Base-by-base conservation (phyloP, 176 grass and related monocot species). In the Carex myosuroides region DNA sequence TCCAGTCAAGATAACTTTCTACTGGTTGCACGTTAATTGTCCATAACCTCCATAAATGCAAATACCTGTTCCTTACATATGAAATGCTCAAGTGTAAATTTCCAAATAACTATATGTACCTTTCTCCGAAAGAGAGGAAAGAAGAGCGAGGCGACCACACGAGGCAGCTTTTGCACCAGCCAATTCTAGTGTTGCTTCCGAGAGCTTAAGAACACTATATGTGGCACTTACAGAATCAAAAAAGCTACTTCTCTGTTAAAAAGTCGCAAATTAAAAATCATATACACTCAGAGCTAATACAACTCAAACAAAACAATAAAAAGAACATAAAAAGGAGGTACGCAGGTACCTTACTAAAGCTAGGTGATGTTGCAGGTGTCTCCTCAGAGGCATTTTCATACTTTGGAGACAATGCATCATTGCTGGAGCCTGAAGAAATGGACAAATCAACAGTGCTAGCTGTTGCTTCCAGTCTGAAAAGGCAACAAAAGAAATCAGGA, bases 141-240 rank as follows among this genome's bases (percentile, higher is more conserved):
- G 68, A 84, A 87, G 78, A 26, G 90, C 87, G 73, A 98, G 95
- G 75, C 81, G 84, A 84, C 91, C 83, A 84, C 95, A 98, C 75
- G 92, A 83, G 88, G 93, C 91, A 94, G 95, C 89, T 91, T 98
- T 98, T 83, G 95, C 95, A 86, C 95, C 95, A 87, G 89, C 89
- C 83, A 87, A 91, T 90, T 93, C 92, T 69, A 91, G 8, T 39
- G 89, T 90, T 85, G 95, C 92, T 66, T 93, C 77, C 86, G 90
- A 89, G 87, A 98, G 89, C 69, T 95, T 35, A 5, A 98, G 75
- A 59, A 87, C 87, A 87, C 79, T 44, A 53, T 79, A 70, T 84
- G 46, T 83, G 33, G 64, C 69, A 84, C 66, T 79, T 20, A 8
- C 46, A 39, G 63, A 64, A 41, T 48, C 89, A 85, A 84, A 44